A percentile compares a stretch with the other conserved stretches of the same genome.
phyloP scores from a whole-genome alignment of 169 alveolate species.

The Plasmodium knowlesi region DNA sequence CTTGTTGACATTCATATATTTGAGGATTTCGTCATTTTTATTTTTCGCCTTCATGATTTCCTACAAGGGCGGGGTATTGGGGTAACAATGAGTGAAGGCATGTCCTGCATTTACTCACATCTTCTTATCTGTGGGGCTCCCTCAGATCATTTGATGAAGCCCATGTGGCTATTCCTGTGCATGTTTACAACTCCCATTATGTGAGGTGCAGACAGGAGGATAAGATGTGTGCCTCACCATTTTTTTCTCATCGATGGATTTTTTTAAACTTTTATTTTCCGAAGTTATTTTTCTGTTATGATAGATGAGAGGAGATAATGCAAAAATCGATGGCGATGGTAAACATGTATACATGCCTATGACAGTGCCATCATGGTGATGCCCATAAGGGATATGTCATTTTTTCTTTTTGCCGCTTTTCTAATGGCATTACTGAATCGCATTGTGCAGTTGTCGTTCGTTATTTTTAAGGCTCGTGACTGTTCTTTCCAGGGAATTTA shows the following conservation, averaged over 20 bases:
- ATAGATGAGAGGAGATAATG: background rate
- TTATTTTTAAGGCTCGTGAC: constrained; percentile 51
- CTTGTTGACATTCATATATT: constrained; percentile 72
- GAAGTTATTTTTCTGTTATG: constrained; percentile 46
- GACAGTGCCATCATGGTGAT: background rate
- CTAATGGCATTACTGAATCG: constrained; percentile 33
- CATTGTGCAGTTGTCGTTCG: constrained; percentile 40
- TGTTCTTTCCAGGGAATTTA: constrained; percentile 61
- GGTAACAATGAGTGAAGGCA: background rate
- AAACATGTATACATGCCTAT: background rate
- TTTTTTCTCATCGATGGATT: constrained; percentile 72
- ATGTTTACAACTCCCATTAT: background rate
- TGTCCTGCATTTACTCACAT: background rate
- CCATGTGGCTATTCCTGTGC: background rate
- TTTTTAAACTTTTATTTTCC: constrained; percentile 62
- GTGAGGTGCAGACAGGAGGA: background rate
- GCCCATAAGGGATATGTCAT: background rate
- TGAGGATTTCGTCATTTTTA: constrained; percentile 62
- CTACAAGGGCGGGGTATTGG: background rate
- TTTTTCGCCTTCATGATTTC: constrained; percentile 45
- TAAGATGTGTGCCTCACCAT: constrained; percentile 8
- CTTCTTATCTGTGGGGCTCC: background rate
- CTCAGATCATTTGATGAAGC: background rate
- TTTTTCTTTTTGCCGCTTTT: background rate
- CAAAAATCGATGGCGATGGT: background rate